A percentile compares a stretch with the other conserved stretches of the same genome.
These are phyloP conservation scores for Nothomitra cinnamomea DNA, from an alignment of 2,329 filamentous ascomycete genomes.

Conservation along the genomic window DNA sequence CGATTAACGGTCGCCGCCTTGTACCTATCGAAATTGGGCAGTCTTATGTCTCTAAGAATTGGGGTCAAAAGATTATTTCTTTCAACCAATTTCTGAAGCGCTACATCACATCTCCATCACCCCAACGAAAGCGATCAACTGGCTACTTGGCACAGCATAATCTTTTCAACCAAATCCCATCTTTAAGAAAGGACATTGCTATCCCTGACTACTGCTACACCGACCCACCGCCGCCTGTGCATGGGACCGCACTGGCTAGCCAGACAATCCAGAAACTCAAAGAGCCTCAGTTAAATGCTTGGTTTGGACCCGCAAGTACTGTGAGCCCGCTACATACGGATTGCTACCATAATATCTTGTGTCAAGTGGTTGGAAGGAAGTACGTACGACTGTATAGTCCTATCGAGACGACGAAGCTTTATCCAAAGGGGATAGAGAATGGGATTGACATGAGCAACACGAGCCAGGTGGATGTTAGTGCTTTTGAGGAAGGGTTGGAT, in stretches of 20 bases:
- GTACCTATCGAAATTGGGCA: slow-evolving; percentile 19
- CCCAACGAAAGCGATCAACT: slow-evolving; percentile 17
- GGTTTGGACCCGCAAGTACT: slow-evolving; percentile 77
- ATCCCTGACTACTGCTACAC: slow-evolving; percentile 78
- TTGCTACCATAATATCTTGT: slow-evolving; percentile 81
- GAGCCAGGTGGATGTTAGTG: slow-evolving; percentile 58
- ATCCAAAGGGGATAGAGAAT: slow-evolving; percentile 43
- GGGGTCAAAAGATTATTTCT: slow-evolving; percentile 7
- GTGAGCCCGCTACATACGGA: slow-evolving; percentile 90
- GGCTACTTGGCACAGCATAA: slow-evolving; percentile 90
- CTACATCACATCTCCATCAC: slow-evolving; percentile 35
- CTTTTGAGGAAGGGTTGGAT: slow-evolving; percentile 44
- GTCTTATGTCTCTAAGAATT: slow-evolving; percentile 17
- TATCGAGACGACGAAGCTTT: slow-evolving; percentile 36
- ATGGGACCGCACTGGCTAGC: slow-evolving; percentile 27
- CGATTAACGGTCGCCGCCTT: slow-evolving; percentile 10
- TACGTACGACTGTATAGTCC: slow-evolving; percentile 83
- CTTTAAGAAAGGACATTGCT: slow-evolving; percentile 55
- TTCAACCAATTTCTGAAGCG: slow-evolving; percentile 48
- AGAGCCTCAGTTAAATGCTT: slow-evolving; percentile 66
- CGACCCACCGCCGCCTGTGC: slow-evolving; percentile 39
- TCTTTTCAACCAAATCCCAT: slow-evolving; percentile 66
- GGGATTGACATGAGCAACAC: slow-evolving; percentile 91
- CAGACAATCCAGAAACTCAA: slow-evolving; percentile 26
- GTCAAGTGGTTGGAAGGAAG: slow-evolving; percentile 78